These are phyloP conservation scores for Cordyceps pruinosa DNA, from an alignment of 2,329 filamentous ascomycete species.

Conservation along the genomic window DNA sequence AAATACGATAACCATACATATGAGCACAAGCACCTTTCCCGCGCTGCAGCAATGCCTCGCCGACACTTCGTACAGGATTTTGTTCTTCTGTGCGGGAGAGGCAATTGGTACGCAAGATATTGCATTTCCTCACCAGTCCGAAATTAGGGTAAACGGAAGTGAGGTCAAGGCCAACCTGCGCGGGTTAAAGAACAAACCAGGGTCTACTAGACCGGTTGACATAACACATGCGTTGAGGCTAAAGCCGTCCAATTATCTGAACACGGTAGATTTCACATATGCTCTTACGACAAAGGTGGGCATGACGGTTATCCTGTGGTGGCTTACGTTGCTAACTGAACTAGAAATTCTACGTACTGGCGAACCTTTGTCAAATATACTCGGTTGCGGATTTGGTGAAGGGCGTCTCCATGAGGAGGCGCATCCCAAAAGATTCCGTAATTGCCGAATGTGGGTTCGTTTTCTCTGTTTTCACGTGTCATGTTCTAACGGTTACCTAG, in stretches of 20 bases:
- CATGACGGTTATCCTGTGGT: constrained; percentile 17
- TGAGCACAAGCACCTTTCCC: constrained; percentile 45
- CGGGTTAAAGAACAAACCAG: constrained; percentile 91
- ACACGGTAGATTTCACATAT: constrained; percentile 81
- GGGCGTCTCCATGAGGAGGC: constrained; percentile 57
- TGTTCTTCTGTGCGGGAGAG: constrained; percentile 77
- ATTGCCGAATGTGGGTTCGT: constrained; percentile 69
- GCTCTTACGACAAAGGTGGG: constrained; percentile 81
- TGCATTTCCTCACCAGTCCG: constrained; percentile 84
- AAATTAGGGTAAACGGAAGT: constrained; percentile 81
- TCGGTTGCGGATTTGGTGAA: constrained; percentile 65
- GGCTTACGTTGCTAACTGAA: background rate
- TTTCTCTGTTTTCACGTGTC: background rate
- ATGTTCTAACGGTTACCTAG: constrained; percentile 37
- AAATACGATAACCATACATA: constrained; percentile 38
- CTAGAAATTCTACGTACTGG: constrained; percentile 64
- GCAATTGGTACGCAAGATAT: constrained; percentile 63
- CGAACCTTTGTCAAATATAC: constrained; percentile 69
- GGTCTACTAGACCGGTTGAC: constrained; percentile 88
- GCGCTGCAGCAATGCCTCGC: constrained; percentile 47
- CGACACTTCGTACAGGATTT: constrained; percentile 60
- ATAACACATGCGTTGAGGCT: constrained; percentile 72
- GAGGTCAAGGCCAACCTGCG: constrained; percentile 91
- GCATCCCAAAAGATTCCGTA: constrained; percentile 74
- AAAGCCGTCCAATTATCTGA: constrained; percentile 58